Conservation (phyloP, 2,329 filamentous ascomycete genomes). For the Fusarium acutatum region DNA sequence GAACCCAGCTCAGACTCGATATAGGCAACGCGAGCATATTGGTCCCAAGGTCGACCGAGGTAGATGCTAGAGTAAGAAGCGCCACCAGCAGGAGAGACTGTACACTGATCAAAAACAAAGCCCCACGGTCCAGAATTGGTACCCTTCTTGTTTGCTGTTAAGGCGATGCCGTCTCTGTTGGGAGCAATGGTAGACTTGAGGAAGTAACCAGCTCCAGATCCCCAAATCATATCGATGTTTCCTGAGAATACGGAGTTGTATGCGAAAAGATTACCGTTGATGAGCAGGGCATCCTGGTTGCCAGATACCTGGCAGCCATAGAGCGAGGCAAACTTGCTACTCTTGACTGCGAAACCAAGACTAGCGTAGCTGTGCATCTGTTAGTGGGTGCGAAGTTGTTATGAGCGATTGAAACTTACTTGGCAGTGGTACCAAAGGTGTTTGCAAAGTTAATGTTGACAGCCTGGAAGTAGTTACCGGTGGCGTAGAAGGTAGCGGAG, state of each 20-base stretch:
- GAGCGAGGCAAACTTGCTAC: slow-evolving; percentile 43
- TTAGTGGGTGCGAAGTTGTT: background rate
- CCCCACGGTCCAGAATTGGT: slow-evolving; percentile 47
- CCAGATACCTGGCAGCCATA: slow-evolving; percentile 57
- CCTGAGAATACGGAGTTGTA: slow-evolving; percentile 50
- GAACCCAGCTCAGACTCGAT: slow-evolving; percentile 28
- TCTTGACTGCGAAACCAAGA: slow-evolving; percentile 55
- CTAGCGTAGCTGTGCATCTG: slow-evolving; percentile 47
- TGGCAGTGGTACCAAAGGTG: slow-evolving; percentile 28
- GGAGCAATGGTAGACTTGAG: slow-evolving; percentile 45
- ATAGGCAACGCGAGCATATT: slow-evolving; percentile 35
- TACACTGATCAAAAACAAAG: slow-evolving; percentile 48
- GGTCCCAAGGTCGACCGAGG: slow-evolving; percentile 36
- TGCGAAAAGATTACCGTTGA: slow-evolving; percentile 57
- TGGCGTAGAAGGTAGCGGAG: slow-evolving; percentile 37
- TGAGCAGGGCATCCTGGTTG: slow-evolving; percentile 61
- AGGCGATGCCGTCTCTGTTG: slow-evolving; percentile 42
- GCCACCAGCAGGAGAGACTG: slow-evolving; percentile 39
- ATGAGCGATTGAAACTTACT: background rate
- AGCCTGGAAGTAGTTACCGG: slow-evolving; percentile 38
- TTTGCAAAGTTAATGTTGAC: slow-evolving; percentile 40
- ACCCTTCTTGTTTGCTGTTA: slow-evolving; percentile 50
- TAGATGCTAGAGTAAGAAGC: slow-evolving; percentile 35
- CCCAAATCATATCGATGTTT: slow-evolving; percentile 58
- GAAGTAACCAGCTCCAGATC: slow-evolving; percentile 55